A percentile compares a stretch with the other conserved stretches of the same genome.
Conservation (phyloP, 2,329 filamentous ascomycete genomes). For the Curvularia sp. region DNA sequence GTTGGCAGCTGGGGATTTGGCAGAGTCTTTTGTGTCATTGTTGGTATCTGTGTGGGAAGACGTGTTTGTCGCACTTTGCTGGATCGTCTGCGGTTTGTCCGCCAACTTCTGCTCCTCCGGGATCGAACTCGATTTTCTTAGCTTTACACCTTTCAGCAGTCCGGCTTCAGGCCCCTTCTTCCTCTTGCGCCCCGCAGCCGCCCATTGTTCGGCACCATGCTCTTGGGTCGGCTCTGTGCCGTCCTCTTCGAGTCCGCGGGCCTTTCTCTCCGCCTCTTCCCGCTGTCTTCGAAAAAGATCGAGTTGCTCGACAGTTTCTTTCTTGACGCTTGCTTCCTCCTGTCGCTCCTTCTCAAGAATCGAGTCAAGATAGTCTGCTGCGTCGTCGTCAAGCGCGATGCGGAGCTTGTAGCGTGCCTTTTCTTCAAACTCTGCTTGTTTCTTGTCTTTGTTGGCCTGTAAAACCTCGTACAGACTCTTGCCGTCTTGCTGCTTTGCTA, state of each 20-base stretch:
- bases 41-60: neutral
- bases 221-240: conserved; percentile 42
- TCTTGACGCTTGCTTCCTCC: conserved; percentile 64
- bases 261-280: conserved; percentile 64
- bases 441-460: conserved; percentile 86
- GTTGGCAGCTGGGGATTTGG: conserved; percentile 1
- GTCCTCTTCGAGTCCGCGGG: conserved; percentile 46
- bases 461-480: conserved; percentile 76
- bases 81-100: neutral
- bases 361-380: conserved; percentile 74
- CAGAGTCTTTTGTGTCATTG: neutral
- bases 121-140: conserved; percentile 49
- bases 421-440: conserved; percentile 84
- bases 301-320: conserved; percentile 66
- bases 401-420: conserved; percentile 74
- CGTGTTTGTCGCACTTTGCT: neutral
- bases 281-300: conserved; percentile 66
- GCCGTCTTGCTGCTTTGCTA: conserved; percentile 59
- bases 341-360: conserved; percentile 64
- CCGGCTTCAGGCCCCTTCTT: conserved; percentile 55
- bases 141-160: conserved; percentile 54
- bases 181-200: conserved; percentile 59
- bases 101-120: conserved; percentile 20
- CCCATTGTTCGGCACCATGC: conserved; percentile 59
- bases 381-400: conserved; percentile 80